phyloP scores from a whole-genome alignment of 2,329 filamentous ascomycete genomes.

The Pseudogymnoascus sp. region DNA sequence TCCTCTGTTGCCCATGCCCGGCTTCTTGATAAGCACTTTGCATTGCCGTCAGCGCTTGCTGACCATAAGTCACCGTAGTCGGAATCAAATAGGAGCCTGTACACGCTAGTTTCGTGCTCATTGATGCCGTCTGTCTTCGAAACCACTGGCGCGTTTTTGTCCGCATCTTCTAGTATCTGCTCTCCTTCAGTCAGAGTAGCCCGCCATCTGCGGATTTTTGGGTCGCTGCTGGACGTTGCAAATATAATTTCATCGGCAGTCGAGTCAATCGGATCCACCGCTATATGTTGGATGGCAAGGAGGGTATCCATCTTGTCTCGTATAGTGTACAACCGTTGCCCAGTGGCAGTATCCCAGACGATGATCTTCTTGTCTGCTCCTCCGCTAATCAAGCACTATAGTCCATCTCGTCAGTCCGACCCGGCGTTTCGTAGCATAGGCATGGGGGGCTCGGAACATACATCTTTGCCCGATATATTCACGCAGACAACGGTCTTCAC shows the following conservation, averaged over 20 bases:
- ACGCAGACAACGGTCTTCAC: slow-evolving; percentile 69
- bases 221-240: slow-evolving; percentile 73
- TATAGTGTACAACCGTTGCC: slow-evolving; percentile 62
- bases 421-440: neutral
- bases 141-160: slow-evolving; percentile 21
- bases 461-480: slow-evolving; percentile 49
- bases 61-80: slow-evolving; percentile 65
- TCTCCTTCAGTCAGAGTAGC: slow-evolving; percentile 44
- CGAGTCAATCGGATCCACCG: slow-evolving; percentile 59
- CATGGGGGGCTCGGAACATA: slow-evolving; percentile 20
- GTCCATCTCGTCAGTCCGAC: slow-evolving; percentile 11
- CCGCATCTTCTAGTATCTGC: slow-evolving; percentile 43
- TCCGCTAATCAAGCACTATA: slow-evolving; percentile 55
- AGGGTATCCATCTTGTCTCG: slow-evolving; percentile 62
- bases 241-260: slow-evolving; percentile 45
- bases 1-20: slow-evolving; percentile 65
- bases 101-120: slow-evolving; percentile 86
- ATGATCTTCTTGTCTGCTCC: slow-evolving; percentile 73
- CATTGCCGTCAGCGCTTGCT: slow-evolving; percentile 81
- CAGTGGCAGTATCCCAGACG: slow-evolving; percentile 68
- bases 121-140: slow-evolving; percentile 42
- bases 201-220: slow-evolving; percentile 70
- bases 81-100: slow-evolving; percentile 68
- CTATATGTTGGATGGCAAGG: slow-evolving; percentile 73
- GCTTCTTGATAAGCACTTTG: slow-evolving; percentile 65